phyloP scores from a whole-genome alignment of 345 rosid genomes.

The Hibiscus tridactylites region DNA sequence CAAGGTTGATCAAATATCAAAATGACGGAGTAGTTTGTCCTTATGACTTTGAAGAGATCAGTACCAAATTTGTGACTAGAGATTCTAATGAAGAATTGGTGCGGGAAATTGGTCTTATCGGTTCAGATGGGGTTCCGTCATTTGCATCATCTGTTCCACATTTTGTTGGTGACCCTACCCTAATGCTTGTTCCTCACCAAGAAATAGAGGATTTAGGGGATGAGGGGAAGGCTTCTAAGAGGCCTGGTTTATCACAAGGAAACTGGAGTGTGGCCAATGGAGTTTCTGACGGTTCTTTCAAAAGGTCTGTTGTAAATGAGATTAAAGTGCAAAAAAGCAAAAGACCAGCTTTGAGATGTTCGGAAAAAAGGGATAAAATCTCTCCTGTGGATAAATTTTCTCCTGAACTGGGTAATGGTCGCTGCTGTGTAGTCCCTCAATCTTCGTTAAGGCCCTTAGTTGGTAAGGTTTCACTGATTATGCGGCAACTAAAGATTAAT shows the following conservation, averaged over 20 bases:
- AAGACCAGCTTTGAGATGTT: conserved; percentile 25
- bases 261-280: conserved; percentile 23
- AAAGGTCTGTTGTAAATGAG: conserved; percentile 25
- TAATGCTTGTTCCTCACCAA: conserved; percentile 25
- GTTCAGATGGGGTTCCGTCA: conserved; percentile 66
- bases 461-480: conserved; percentile 46
- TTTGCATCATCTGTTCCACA: conserved; percentile 47
- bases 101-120: conserved; percentile 73
- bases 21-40: conserved; percentile 48
- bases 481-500: conserved; percentile 57
- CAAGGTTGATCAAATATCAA: conserved; percentile 56
- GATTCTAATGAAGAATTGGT: conserved; percentile 83
- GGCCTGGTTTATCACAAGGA: conserved; percentile 18
- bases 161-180: conserved; percentile 41
- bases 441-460: conserved; percentile 65
- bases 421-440: conserved; percentile 62
- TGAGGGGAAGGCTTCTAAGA: conserved; percentile 19
- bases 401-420: conserved; percentile 20
- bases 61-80: conserved; percentile 66
- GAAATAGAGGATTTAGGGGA: conserved; percentile 26
- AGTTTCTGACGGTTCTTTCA: conserved; percentile 23
- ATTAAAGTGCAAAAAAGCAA: conserved; percentile 19
- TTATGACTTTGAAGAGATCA: conserved; percentile 54
- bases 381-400: conserved; percentile 16
- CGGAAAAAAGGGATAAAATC: conserved; percentile 40